A percentile compares a stretch with the other conserved stretches of the same genome.
Conservation (phyloP, 1,284 basidiomycete species). For the Cutaneotrichosporon sp. region DNA sequence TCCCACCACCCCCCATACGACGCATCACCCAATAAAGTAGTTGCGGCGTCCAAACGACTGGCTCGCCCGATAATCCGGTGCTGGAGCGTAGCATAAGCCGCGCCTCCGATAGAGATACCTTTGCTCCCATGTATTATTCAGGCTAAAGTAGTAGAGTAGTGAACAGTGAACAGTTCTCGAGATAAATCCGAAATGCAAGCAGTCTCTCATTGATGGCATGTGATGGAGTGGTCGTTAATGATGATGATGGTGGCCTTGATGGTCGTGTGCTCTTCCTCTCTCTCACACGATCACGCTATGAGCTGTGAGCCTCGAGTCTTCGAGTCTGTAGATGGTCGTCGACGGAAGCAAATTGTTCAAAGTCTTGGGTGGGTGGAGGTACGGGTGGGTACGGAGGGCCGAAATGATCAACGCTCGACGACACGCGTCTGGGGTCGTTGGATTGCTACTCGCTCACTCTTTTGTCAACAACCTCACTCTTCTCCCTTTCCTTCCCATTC, state of each 20-base stretch:
- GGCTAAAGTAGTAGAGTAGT: slow-evolving; percentile 3
- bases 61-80: slow-evolving; percentile 8
- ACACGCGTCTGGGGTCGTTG: background rate
- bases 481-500: background rate
- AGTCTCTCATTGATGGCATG: background rate
- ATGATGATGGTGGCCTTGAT: too few relatives aligned
- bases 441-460: background rate
- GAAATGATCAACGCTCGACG: background rate
- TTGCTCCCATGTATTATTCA: slow-evolving; percentile 13
- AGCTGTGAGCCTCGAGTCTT: too few relatives aligned
- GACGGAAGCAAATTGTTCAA: background rate
- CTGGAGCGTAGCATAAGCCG: background rate
- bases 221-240: too few relatives aligned
- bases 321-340: too few relatives aligned
- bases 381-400: too few relatives aligned
- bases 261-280: too few relatives aligned
- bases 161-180: background rate
- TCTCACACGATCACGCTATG: too few relatives aligned
- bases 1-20: background rate
- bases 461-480: background rate
- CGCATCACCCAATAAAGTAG: slow-evolving; percentile 4
- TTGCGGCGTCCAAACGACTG: background rate
- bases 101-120: slow-evolving; percentile 12
- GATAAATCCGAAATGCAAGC: background rate
- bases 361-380: too few relatives aligned